Evolutionary conservation across 202 grass and related monocot species (phyloP), one percentile per base, ranked within the genome.

Genomic region (Panicum virgatum): DNA sequence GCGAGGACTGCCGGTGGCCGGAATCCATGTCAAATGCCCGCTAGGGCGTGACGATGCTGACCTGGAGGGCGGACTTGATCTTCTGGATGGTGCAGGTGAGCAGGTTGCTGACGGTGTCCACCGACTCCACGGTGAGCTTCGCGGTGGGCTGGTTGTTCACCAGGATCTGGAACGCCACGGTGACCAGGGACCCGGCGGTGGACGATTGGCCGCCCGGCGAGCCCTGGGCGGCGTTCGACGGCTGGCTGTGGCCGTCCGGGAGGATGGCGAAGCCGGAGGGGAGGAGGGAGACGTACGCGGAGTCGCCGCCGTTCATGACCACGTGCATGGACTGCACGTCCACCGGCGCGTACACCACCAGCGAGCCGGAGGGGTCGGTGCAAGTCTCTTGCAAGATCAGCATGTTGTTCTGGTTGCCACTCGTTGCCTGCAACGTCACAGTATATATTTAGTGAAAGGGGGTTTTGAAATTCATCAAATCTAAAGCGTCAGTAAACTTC

Each of bases 51-150:
- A 87, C 60, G n/a, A 83, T 77, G 75, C 29, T 72, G 30, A 52
- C 42, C 59, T 88, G 78, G 30, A 98, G 59, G 0, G 96, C 90
- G 0, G 92, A 80, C 79, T 90, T 92, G 80, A 98, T 98, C 88
- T 91, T 98, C 77, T 98, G 90, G 81, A 98, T 84, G 51, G 96
- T 98, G 90, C 90, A 91, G 26, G 90, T 91, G 59, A 98, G 84
- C 19, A 98, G 85, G 76, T 88, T 91, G 85, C 84, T 91, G 44
- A 96, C 90, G 39, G 92, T 98, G 57, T 93, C 89, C 50, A 95
- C 88, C 0, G 96, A 95, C 74, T 93, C 96, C 20, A 86, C 68
- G 30, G 84, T 92, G 45, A 95, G 86, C 84, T 91, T 95, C 4
- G 86, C 89, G 0, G 87, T 88, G 39, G 84, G 92, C 50, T 89